Base-by-base conservation (phyloP, 2,329 filamentous ascomycete species). In the Aureobasidium subglaciale region DNA sequence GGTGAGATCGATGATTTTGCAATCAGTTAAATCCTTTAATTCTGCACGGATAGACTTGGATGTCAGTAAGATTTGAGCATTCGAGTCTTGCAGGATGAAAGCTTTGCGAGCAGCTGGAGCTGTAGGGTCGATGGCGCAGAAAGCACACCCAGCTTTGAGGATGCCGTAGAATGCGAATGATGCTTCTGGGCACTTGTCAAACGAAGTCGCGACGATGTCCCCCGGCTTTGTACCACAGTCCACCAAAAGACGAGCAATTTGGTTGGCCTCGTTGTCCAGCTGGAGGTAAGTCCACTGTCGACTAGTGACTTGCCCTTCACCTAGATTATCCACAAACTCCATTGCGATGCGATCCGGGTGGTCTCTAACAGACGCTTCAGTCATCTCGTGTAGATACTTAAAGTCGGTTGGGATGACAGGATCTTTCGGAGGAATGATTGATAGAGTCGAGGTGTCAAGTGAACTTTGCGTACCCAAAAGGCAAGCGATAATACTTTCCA, bases 101-200 rank as follows among this genome's bases (percentile, higher is more conserved):
- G 82, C 74, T 62, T 90, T 89, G n/a, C 90, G 78, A 9, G 85
- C 78, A 3, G 75, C 73, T 0, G 90, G 90, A 0, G 90, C 86
- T 1, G 78, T 79, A 0, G 87, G 85, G 64, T 95, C 90, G 9
- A 95, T 77, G 0, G 90, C 88, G 15, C 95, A 77, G 67, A 91
- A 95, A 1, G 86, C 82, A 65, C 86, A 91, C 0, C 90, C 90
- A 5, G 86, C 82, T 67, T 95, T 95, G 29, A 95, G 72, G 54
- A 93, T 85, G 1, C 89, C 90, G 1, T 95, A 73, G 35, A 95
- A 90, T 0, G 86, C 80, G 63, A 93, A 88, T 34, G 88, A 91
- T 0, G 89, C 90, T 65, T 92, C 86, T 0, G 90, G 85, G 59
- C 86, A 91, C 66, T 95, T 95, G 56, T 90, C 83, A 63, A 95